Base-by-base conservation (phyloP, 2,329 filamentous ascomycete genomes). In the Stagonosporopsis rhizophila region DNA sequence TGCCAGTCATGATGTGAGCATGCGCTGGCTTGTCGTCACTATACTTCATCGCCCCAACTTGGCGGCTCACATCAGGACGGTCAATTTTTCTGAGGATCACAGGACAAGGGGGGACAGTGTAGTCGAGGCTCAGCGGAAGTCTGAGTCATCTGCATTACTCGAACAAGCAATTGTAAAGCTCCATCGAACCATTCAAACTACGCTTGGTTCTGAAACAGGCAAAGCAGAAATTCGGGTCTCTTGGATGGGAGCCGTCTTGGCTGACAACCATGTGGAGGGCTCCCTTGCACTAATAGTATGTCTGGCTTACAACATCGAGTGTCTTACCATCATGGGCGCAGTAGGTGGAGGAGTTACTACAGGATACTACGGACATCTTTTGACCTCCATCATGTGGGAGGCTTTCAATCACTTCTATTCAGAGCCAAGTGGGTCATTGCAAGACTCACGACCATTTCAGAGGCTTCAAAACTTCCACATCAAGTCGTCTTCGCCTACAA, bases 11-110 rank as follows among this genome's bases (percentile, higher is more conserved):
- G 11, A 25, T 22, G 30, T 35, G 19, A 17, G 30, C 14, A 34
- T 45, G 5, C 41, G 27, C 41, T 44, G 41, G 41, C 41, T 44
- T 22, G 41, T 44, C 6, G 27, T 44, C 27, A 44, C 41, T 9
- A 9, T 44, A 11, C 41, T 44, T n/a, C n/a, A 14, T 19, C 25
- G 41, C 4, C 23, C 41, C 12, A 27, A 44, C 2, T 9, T 44
- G 4, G 41, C 28, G 11, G 20, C 28, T 19, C 20, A 23, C 30
- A 45, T 45, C 42, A 45, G 8, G 15, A n/a, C 30, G 7, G 11
- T 35, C 17, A 17, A 1, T 2, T 23, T 35, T 7, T 11, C 12
- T 6, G 23, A 42, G 40, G 6, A 6, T 4, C 15, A 12, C 25
- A 12, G 8, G 12, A 27, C 12, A 23, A 23, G 12, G 8, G 12